phyloP scores from a whole-genome alignment of 495 filamentous ascomycete genomes.

The Penicillium lividum region DNA sequence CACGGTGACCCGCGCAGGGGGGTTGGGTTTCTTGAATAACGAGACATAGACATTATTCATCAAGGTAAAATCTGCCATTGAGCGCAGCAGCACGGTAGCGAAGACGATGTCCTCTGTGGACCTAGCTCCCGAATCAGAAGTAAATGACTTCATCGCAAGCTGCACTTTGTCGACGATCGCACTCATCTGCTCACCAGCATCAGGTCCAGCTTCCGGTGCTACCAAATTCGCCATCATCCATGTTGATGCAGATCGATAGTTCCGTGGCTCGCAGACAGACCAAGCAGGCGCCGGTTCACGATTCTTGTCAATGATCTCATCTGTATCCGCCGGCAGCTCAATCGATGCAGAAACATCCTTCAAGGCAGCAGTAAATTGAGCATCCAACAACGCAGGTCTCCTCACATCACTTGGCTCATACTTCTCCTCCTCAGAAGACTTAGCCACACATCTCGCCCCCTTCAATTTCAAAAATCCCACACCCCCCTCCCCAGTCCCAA shows the following conservation, averaged over 20 bases:
- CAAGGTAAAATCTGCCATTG: slow-evolving; percentile 72
- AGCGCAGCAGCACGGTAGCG: slow-evolving; percentile 73
- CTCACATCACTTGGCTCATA: slow-evolving; percentile 41
- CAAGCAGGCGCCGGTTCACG: slow-evolving; percentile 12
- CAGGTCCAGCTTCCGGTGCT: slow-evolving; percentile 40
- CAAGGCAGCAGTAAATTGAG: slow-evolving; percentile 35
- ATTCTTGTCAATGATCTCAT: background rate
- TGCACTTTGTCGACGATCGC: slow-evolving; percentile 41
- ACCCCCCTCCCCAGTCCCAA: slow-evolving; percentile 69
- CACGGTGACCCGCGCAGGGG: slow-evolving; percentile 81
- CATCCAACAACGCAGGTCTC: slow-evolving; percentile 49
- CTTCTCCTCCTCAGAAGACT: slow-evolving; percentile 42
- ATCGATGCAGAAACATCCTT: slow-evolving; percentile 17
- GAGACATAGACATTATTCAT: slow-evolving; percentile 75
- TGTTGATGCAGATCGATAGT: slow-evolving; percentile 25
- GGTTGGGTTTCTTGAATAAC: slow-evolving; percentile 71
- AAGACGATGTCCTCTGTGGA: slow-evolving; percentile 64
- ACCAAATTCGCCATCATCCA: slow-evolving; percentile 49
- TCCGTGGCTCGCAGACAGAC: slow-evolving; percentile 15
- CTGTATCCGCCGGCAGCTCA: background rate
- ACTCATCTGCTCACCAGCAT: slow-evolving; percentile 46
- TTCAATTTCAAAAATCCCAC: slow-evolving; percentile 63
- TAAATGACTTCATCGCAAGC: slow-evolving; percentile 26
- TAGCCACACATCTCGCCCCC: slow-evolving; percentile 57
- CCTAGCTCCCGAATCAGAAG: slow-evolving; percentile 19